Evolutionary conservation across 345 rosid species (phyloP), one percentile per base, ranked within the genome.

Genomic region (Citrus sp.): DNA sequence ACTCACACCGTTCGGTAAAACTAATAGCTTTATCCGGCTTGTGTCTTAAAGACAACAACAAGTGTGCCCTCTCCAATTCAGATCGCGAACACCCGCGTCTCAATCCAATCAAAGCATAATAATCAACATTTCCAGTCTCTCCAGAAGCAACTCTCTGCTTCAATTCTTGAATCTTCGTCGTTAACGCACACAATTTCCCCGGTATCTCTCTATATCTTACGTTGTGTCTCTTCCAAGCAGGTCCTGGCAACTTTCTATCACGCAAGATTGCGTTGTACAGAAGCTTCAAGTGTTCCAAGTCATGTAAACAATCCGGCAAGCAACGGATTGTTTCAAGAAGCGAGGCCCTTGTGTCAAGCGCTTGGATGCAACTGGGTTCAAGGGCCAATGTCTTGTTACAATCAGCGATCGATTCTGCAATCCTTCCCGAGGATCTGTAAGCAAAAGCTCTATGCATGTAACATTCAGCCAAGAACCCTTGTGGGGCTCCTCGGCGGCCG

Each of bases 311-410:
- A 71, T 96, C 99, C 0, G 99, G 97, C 64, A 89, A 83, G 86
- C 99, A 92, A 18, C 98, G 92, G 46, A 96, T 89, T 5, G 90
- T 79, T 75, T 96, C 99, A 1, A 91, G 82, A 67, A 96, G 94
- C 2, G 84, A 81, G 14, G 99, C 98, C 84, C 99, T 84, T 25
- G 95, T 91, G 71, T 96, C 97, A 3, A 96, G 87, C n/a, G 99
- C 99, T 21, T 88, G 91, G 64, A 96, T 92, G 68, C 95, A 90
- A 22, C 91, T 83, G 2, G 98, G 97, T 49, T 94, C 90, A 0
- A 96, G 89, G n/a, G 98, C 97, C 46, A 96, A 73, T 3, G 97
- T 92, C 75, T 91, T 90, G 82, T 96, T 96, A 73, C 99, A 96
- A 79, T 96, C 99, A 4, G 93, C 92, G 3, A 96, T 90, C 6